Conservation (phyloP, 139 green algal genomes). For the Mesotaenium endlicherianum region DNA sequence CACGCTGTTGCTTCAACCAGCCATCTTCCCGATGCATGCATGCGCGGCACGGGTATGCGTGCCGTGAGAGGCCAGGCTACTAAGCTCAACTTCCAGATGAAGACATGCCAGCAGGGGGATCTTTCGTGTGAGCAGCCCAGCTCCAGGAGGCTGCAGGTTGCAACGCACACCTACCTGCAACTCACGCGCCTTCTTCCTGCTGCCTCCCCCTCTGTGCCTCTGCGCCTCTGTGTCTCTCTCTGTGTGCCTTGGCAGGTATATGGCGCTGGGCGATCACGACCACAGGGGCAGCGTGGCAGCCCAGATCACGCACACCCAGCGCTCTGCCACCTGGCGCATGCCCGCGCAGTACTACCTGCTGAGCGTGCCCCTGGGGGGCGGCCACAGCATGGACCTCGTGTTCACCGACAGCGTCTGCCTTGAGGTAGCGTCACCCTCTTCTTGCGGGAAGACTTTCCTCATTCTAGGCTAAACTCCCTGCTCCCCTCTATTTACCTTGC, state of each 20-base stretch:
- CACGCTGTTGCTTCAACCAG: too few relatives aligned
- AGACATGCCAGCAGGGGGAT: too few relatives aligned
- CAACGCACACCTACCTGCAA: too few relatives aligned
- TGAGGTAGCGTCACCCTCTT: conserved; percentile 13
- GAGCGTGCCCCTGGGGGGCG: conserved; percentile 15
- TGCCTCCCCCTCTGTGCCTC: not conserved
- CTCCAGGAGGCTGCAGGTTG: too few relatives aligned
- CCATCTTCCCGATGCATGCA: too few relatives aligned
- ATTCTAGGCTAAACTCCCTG: not conserved
- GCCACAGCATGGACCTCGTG: conserved; percentile 16
- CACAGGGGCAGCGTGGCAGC: conserved; percentile 48
- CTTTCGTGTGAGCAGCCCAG: too few relatives aligned
- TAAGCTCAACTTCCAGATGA: too few relatives aligned
- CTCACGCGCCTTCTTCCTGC: too few relatives aligned
- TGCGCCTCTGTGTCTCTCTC: not conserved
- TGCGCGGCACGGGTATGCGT: too few relatives aligned
- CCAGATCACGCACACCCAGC: conserved; percentile 21
- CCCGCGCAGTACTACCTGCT: conserved; percentile 34
- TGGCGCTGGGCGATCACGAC: conserved; percentile 51
- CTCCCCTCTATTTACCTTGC: too few relatives aligned
- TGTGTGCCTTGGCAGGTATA: conserved; percentile 16
- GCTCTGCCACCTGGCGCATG: conserved; percentile 30
- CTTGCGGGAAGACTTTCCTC: not conserved
- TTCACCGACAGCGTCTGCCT: conserved; percentile 35
- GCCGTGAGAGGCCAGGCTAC: too few relatives aligned